Evolutionary conservation across 2,329 filamentous ascomycete genomes (phyloP), one percentile per base, ranked within the genome.

Genomic region (Hypomyces perniciosus): DNA sequence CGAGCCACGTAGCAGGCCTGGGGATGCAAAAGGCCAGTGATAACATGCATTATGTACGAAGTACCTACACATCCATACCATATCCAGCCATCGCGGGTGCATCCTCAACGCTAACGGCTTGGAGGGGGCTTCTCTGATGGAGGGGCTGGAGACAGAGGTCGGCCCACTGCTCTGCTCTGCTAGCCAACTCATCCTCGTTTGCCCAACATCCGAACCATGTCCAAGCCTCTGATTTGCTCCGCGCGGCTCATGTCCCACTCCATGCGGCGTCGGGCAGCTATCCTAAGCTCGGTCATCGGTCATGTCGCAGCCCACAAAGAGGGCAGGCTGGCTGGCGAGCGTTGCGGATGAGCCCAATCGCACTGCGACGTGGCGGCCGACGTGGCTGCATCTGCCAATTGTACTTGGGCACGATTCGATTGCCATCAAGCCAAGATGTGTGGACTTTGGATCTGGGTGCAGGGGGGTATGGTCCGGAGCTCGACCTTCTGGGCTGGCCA

Each of bases 1-100:
- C 61, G 61, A 62, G 65, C 65, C 65, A 67, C 65, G 65, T 67
- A 66, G 65, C 65, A 66, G 57, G 52, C 51, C 56, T 59, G 59
- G 56, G 55, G 58, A 60, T 59, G 54, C 57, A 61, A 61, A 20
- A 20, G 20, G 59, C 59, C 60, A 61, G 52, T 46, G 43, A 38
- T 46, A 31, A 31, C 46, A 34, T 46, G 49, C 47, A 20, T 20
- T 20, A 20, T 20, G 20, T 20, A 20, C 20, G 20, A 20, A 20
- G 20, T 20, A 20, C 20, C 20, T 20, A 20, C 20, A 20, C 20
- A 20, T 20, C 20, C 20, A 55, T 49, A 37, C 48, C 10, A 39
- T 43, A 45, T 48, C 40, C 52, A 54, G 40, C 46, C 48, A 48
- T 46, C 39, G 40, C 57, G 52, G 56, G 52, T 54, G 47, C 44